Base-by-base conservation (phyloP, 305 asterid genomes). In the Fraxinus sp. region DNA sequence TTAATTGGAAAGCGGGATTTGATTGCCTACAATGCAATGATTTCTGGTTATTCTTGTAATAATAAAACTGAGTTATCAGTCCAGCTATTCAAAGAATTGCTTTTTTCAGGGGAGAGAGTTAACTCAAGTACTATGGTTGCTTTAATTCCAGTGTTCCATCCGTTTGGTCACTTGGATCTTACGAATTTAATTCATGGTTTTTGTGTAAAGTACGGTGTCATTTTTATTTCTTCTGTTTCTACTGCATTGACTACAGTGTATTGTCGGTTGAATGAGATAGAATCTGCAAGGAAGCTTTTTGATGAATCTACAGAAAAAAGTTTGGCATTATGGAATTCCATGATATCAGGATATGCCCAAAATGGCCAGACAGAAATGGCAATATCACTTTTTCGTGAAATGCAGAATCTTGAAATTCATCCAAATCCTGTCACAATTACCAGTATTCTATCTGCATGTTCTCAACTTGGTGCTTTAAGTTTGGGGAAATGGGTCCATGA, bases 321-420 rank as follows among this genome's bases (percentile, higher is more conserved):
- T 76, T 86, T 94, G 87, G 97, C 93, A 24, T 90, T 94, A 26
- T 92, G 97, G 97, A 93, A 94, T 30, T 92, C 97, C 41, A 93
- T 93, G 97, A 92, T 93, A 82, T 93, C 97, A 10, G 97, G 96
- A 39, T 92, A 91, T 83, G 91, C 96, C 16, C 97, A 94, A 82
- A 93, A 91, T 64, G 97, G 97, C 22, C 86, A 87, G 35, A 90
- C 97, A 5, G 93, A 91, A 64, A 88, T 75, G 89, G 96, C 96
- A 7, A 85, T 92, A 64, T 88, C 91, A 41, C 95, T 93, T 52
- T 94, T 94, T 79, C 89, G 80, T 18, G 95, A 91, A 80, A 94
- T 94, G 96, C 95, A 92, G 88, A 85, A 79, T 81, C 92, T 92
- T 39, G 96, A 90, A 36, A 88, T 92, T 64, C 92, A 80, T 83